Conservation (phyloP, 768 basidiomycete species). For the Russula olivacea region DNA sequence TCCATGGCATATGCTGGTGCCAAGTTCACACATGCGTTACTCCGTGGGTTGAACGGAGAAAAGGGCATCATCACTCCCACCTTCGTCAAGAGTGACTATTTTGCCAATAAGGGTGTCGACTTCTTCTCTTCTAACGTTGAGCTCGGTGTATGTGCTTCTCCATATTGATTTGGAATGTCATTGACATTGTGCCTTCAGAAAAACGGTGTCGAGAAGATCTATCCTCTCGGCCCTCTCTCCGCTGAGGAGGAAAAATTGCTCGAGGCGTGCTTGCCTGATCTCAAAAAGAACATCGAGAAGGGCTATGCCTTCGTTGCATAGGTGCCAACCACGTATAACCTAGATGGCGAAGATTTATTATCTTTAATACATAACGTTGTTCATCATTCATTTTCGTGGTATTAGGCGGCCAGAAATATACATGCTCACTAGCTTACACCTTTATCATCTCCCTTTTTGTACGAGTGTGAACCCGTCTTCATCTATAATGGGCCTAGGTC, state of each 20-base stretch:
- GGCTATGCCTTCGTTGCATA: slow-evolving; percentile 66
- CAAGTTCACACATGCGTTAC: slow-evolving; percentile 56
- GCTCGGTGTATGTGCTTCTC: slow-evolving; percentile 65
- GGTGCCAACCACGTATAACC: slow-evolving; percentile 13
- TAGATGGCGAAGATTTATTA: slow-evolving; percentile 12
- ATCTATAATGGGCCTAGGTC: slow-evolving; percentile 68
- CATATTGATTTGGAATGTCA: neutral
- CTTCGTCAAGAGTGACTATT: slow-evolving; percentile 87
- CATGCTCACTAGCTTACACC: slow-evolving; percentile 11
- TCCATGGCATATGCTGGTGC: slow-evolving; percentile 77
- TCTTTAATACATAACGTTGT: slow-evolving; percentile 17
- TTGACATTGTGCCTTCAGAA: slow-evolving; percentile 36
- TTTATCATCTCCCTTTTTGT: slow-evolving; percentile 38
- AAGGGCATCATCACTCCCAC: slow-evolving; percentile 70
- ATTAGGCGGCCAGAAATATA: slow-evolving; percentile 9
- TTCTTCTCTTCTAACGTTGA: slow-evolving; percentile 95
- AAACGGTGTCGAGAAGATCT: slow-evolving; percentile 90
- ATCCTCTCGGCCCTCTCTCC: slow-evolving; percentile 73
- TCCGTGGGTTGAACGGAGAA: slow-evolving; percentile 61
- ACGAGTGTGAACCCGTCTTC: slow-evolving; percentile 92
- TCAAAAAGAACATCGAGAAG: slow-evolving; percentile 98
- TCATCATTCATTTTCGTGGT: slow-evolving; percentile 1
- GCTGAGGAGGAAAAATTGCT: slow-evolving; percentile 81
- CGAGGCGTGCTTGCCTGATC: slow-evolving; percentile 80
- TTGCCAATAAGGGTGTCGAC: slow-evolving; percentile 76